A percentile compares a stretch with the other conserved stretches of the same genome.
phyloP scores from a whole-genome alignment of 2,329 filamentous ascomycete genomes.

The Hirsutella thompsonii region DNA sequence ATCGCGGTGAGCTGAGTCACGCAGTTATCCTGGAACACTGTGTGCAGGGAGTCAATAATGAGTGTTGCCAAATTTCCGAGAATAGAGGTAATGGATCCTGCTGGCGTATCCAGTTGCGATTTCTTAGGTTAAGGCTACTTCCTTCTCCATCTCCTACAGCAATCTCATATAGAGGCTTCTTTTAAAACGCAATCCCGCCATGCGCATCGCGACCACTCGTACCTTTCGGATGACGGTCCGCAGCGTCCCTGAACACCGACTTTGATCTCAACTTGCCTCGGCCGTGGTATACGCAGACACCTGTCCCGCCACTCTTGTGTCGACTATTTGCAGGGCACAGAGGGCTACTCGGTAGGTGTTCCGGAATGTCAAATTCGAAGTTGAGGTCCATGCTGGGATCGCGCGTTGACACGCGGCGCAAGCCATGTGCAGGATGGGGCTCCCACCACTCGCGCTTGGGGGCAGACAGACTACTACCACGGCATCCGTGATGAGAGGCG shows the following conservation, averaged over 20 bases:
- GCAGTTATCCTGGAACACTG: no score
- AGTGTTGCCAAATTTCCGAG: no score
- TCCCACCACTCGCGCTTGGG: conserved; percentile 24
- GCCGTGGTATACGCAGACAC: conserved; percentile 37
- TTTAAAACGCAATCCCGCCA: no score
- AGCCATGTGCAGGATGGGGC: conserved; percentile 10
- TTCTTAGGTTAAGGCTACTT: no score
- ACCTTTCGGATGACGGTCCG: no score
- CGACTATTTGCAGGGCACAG: conserved; percentile 36
- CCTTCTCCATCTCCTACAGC: no score
- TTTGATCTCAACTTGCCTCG: conserved; percentile 12
- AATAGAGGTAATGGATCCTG: no score
- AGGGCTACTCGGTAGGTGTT: conserved; percentile 37
- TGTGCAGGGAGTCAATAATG: no score
- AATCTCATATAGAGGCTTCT: no score
- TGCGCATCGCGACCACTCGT: no score
- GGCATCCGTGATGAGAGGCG: conserved; percentile 4
- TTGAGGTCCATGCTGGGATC: neutral
- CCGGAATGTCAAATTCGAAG: conserved; percentile 36
- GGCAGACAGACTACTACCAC: conserved; percentile 10
- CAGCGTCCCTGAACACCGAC: conserved; percentile 5
- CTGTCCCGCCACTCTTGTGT: conserved; percentile 29
- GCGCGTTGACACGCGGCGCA: conserved; percentile 7
- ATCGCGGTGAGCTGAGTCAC: no score
- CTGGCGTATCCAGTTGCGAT: no score